Evolutionary conservation across 257 asterid species (phyloP).

Genomic region (Thymus quinquecostatus): DNA sequence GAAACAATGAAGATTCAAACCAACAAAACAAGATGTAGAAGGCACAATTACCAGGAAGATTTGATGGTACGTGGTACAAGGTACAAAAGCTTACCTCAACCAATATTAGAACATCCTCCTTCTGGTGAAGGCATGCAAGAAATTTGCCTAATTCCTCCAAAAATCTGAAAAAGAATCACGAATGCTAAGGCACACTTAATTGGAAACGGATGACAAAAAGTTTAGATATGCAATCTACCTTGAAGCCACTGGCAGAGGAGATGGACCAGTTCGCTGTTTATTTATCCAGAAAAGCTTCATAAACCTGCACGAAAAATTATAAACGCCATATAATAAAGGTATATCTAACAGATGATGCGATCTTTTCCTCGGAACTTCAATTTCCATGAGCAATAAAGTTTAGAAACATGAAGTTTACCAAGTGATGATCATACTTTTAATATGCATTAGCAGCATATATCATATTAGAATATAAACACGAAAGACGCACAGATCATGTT

Average conservation of each 20-base stretch:
- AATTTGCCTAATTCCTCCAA: slow-evolving; percentile 53
- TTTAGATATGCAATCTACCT: slow-evolving; percentile 43
- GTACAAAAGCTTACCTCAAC: slow-evolving; percentile 49
- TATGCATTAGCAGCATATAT: background rate
- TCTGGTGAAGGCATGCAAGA: slow-evolving; percentile 51
- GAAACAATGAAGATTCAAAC: slow-evolving; percentile 12
- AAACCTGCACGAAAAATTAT: slow-evolving; percentile 42
- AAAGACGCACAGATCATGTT: no score
- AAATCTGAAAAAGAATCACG: slow-evolving; percentile 53
- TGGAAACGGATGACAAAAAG: slow-evolving; percentile 4
- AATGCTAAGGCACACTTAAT: slow-evolving; percentile 2
- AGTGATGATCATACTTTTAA: slow-evolving; percentile 3
- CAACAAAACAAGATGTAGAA: no score
- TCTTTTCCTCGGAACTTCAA: slow-evolving; percentile 12
- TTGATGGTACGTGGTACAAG: background rate
- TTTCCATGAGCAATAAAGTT: background rate
- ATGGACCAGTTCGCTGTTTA: slow-evolving; percentile 38
- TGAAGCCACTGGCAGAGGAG: slow-evolving; percentile 38
- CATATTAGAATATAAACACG: slow-evolving; percentile 17
- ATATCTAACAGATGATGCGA: slow-evolving; percentile 18
- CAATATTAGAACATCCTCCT: slow-evolving; percentile 54
- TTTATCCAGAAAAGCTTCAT: slow-evolving; percentile 50
- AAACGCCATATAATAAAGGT: slow-evolving; percentile 20
- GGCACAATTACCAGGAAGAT: no score
- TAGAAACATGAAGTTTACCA: slow-evolving; percentile 12